These are phyloP conservation scores for Talaromyces ruber DNA, from an alignment of 495 filamentous ascomycete species.

Conservation along the genomic window DNA sequence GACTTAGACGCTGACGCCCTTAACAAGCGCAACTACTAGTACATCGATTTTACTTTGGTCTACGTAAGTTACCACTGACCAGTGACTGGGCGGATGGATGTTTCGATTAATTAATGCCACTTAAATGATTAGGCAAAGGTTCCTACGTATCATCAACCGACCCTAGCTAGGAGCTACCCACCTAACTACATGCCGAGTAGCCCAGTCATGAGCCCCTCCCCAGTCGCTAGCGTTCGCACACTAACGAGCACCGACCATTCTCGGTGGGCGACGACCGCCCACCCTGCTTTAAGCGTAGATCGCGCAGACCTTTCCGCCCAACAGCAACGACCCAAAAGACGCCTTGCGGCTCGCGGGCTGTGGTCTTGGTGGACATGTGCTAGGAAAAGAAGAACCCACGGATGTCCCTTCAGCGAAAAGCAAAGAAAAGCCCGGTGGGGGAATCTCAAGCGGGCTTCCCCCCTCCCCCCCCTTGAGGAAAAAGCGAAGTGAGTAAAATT, in stretches of 20 bases:
- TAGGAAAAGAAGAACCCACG: not conserved
- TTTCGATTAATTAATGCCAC: not conserved
- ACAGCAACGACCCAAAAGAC: not conserved
- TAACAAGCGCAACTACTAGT: not conserved
- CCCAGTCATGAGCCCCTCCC: not conserved
- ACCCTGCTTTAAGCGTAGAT: slow-evolving; percentile 1
- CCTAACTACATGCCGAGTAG: not conserved
- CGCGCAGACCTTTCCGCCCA: not conserved
- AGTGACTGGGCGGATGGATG: not conserved
- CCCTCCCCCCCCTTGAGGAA: not conserved
- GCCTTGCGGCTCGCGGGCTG: not conserved
- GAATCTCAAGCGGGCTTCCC: not conserved
- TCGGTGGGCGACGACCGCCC: not conserved
- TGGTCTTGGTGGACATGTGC: not conserved
- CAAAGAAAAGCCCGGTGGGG: not conserved
- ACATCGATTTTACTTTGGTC: not conserved
- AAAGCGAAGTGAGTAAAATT: not conserved
- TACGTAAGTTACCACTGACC: not conserved
- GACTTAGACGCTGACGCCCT: not conserved
- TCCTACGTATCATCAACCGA: not conserved
- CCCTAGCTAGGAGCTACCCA: not conserved
- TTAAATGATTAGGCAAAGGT: not conserved
- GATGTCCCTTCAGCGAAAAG: not conserved
- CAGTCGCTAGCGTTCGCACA: not conserved
- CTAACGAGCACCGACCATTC: not conserved